These are phyloP conservation scores for Stachybotrys elegans DNA, from an alignment of 2,329 filamentous ascomycete genomes.

Conservation along the genomic window DNA sequence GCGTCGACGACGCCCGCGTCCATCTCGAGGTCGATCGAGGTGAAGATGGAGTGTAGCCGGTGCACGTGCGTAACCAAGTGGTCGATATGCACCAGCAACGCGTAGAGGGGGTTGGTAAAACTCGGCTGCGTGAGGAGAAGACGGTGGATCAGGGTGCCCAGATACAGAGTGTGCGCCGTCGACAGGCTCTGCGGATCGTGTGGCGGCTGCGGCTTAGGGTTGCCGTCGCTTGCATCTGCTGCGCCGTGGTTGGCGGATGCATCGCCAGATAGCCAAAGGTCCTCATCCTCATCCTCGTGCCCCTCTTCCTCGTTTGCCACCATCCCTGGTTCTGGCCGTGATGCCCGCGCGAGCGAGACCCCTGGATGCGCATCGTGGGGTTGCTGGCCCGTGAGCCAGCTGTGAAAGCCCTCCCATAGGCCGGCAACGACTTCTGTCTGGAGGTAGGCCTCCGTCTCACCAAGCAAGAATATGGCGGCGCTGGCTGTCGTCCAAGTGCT, in stretches of 20 bases:
- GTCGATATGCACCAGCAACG: slow-evolving; percentile 70
- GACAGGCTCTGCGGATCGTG: slow-evolving; percentile 84
- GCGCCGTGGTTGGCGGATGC: slow-evolving; percentile 3
- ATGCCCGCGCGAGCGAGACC: too few relatives aligned
- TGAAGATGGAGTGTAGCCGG: slow-evolving; percentile 72
- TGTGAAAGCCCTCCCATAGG: slow-evolving; percentile 73
- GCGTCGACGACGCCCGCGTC: slow-evolving; percentile 79
- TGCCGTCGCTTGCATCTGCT: slow-evolving; percentile 15
- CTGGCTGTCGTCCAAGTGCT: slow-evolving; percentile 87
- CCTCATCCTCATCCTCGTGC: slow-evolving; percentile 16
- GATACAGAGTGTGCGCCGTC: slow-evolving; percentile 71
- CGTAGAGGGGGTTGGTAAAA: slow-evolving; percentile 62
- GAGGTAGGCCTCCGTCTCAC: slow-evolving; percentile 81
- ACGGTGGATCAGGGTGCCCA: slow-evolving; percentile 60
- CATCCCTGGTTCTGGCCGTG: too few relatives aligned
- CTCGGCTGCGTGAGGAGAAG: slow-evolving; percentile 60
- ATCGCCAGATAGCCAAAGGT: slow-evolving; percentile 21
- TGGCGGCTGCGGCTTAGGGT: slow-evolving; percentile 14
- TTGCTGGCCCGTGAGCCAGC: slow-evolving; percentile 59
- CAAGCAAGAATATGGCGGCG: slow-evolving; percentile 82
- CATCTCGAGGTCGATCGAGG: slow-evolving; percentile 71
- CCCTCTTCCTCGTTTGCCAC: slow-evolving; percentile 5
- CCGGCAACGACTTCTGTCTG: slow-evolving; percentile 83
- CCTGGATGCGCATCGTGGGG: slow-evolving; percentile 19
- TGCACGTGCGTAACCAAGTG: slow-evolving; percentile 72